phyloP scores from a whole-genome alignment of 139 green algal species.

The Gonium pectorale region DNA sequence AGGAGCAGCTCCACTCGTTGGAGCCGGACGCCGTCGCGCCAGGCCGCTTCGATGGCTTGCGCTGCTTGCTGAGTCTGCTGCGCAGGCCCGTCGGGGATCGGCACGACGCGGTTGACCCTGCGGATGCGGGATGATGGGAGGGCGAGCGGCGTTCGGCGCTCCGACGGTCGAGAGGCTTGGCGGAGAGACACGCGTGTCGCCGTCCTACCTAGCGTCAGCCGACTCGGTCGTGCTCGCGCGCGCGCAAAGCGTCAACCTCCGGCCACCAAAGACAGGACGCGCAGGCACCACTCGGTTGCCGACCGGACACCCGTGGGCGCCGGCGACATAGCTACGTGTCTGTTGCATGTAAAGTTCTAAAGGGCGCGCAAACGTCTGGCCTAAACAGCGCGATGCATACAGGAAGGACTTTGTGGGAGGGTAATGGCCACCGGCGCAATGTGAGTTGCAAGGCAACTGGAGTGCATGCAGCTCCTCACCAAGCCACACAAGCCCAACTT shows the following conservation, averaged over 20 bases:
- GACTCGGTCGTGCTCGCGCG: slow-evolving; percentile 6
- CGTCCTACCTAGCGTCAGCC: slow-evolving; percentile 1
- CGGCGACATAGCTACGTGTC: not conserved
- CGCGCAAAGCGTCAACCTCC: not conserved
- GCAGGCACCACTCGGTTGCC: not conserved
- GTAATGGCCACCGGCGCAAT: too few species aligned
- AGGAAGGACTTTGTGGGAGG: too few species aligned
- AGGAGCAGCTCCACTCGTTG: slow-evolving; percentile 88
- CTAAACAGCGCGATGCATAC: too few species aligned
- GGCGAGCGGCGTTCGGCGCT: not conserved
- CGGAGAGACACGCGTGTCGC: too few species aligned
- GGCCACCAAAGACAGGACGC: not conserved
- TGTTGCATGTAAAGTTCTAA: slow-evolving; percentile 10
- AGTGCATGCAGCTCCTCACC: too few species aligned
- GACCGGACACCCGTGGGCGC: not conserved
- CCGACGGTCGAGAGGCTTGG: too few species aligned
- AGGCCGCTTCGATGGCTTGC: slow-evolving; percentile 70
- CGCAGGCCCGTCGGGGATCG: slow-evolving; percentile 42
- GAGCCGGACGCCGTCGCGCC: slow-evolving; percentile 65
- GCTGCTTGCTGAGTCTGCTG: slow-evolving; percentile 76
- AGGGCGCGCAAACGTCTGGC: too few species aligned
- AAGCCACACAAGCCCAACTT: too few species aligned
- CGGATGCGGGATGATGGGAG: not conserved
- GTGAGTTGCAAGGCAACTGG: too few species aligned
- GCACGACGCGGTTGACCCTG: slow-evolving; percentile 31